Percentiles rank a stretch among this genome's conserved stretches.
Evolutionary conservation across 1,284 basidiomycete genomes (phyloP).

Genomic region (Prillingera fragicola): DNA sequence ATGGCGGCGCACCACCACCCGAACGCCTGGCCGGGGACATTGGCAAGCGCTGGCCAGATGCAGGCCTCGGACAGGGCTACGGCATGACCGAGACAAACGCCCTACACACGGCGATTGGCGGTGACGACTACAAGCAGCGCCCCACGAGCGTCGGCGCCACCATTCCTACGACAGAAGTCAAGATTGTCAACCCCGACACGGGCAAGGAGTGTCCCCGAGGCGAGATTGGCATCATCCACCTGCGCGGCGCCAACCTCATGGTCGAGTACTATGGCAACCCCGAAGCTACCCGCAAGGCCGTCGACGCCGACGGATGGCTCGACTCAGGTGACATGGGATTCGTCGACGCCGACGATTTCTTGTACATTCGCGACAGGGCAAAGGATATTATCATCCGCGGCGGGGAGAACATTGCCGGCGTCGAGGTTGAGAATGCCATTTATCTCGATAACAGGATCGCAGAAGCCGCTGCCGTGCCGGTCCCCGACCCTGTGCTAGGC

Average conservation of each 20-base stretch:
- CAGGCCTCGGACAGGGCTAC: conserved; percentile 29
- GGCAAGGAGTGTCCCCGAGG: conserved; percentile 18
- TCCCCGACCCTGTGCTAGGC: conserved; percentile 34
- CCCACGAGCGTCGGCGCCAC: conserved; percentile 22
- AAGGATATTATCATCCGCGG: conserved; percentile 42
- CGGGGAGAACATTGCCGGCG: conserved; percentile 39
- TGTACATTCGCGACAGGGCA: conserved; percentile 34
- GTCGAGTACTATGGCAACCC: conserved; percentile 35
- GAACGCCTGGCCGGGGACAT: conserved; percentile 31
- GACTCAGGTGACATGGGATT: conserved; percentile 34
- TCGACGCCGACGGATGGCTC: conserved; percentile 37
- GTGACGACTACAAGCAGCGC: conserved; percentile 27
- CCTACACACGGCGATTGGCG: conserved; percentile 30
- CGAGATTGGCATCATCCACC: conserved; percentile 27
- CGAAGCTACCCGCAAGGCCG: conserved; percentile 24
- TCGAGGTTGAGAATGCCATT: conserved; percentile 40
- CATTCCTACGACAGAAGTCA: conserved; percentile 30
- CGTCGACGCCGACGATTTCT: conserved; percentile 31
- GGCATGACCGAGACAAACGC: conserved; percentile 41
- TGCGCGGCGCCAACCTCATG: conserved; percentile 41
- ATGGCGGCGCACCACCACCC: conserved; percentile 39
- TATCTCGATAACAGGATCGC: conserved; percentile 28
- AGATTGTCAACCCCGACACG: conserved; percentile 32
- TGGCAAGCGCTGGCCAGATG: conserved; percentile 30
- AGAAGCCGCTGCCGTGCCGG: conserved; percentile 35